Evolutionary conservation across 1,139 yeast species (phyloP), one percentile per base, ranked within the genome.

Genomic region (Kluyveromyces sp.): DNA sequence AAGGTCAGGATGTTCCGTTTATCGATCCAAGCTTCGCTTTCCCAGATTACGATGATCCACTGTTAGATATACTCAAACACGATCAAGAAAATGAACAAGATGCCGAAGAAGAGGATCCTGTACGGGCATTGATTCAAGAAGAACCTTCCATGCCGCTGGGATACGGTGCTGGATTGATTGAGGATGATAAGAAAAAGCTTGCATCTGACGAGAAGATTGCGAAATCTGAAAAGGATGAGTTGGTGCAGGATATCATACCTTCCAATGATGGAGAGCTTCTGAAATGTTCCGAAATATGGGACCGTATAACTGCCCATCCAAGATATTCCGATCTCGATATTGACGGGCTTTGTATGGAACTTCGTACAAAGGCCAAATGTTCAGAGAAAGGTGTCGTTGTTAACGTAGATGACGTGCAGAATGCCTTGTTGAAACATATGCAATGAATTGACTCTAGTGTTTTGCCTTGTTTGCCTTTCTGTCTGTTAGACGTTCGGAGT

Each of bases 201-300:
- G 12, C 36, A 7, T 11, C 7, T 11, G 15, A 9, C 4, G 36
- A 9, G 9, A 9, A 11, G 13, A 13, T 18, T 18, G 18, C 26
- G 3, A 26, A 25, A 22, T n/a, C 39, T 20, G 36, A 31, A 13
- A 25, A 22, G 8, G 36, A 38, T 19, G 41, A 38, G 13, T 9
- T 22, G 19, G 30, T 30, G 8, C 41, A 70, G 43, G 41, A 38
- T 30, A 69, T 73, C 38, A 83, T 78, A 3, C 83, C 84, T 30
- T 73, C 78, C 3, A 67, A 58, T 63, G 82, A 58, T 63, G 68
- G 63, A 39, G 69, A 64, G 56, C 60, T 71, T 53, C 64, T 86
- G 65, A 75, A 78, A 57, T 92, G 98, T 64, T 79, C 94, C 0
- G 96, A 88, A 55, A 83, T 89, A 18, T 92, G 98, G 98, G 97